Conservation (phyloP, 768 basidiomycete genomes). For the Macrolepiota fuliginosa region DNA sequence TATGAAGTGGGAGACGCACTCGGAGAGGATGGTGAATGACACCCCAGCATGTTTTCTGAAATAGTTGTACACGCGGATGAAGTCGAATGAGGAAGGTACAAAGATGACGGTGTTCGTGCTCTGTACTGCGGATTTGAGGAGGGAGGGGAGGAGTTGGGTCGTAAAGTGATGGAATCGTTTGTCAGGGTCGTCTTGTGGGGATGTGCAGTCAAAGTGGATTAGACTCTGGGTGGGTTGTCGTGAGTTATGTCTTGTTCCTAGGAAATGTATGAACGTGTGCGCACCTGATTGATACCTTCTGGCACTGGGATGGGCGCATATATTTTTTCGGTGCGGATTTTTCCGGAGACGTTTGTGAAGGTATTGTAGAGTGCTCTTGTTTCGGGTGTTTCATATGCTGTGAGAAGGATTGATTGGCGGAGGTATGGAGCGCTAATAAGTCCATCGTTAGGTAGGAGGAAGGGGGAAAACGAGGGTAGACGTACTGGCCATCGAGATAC, state of each 20-base stretch:
- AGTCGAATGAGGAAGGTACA: constrained; percentile 95
- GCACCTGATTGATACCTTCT: constrained; percentile 78
- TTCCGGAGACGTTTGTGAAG: constrained; percentile 87
- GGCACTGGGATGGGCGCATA: constrained; percentile 79
- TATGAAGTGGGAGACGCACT: constrained; percentile 47
- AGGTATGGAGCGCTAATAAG: constrained; percentile 72
- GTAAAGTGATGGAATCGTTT: constrained; percentile 87
- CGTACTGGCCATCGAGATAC: constrained; percentile 92
- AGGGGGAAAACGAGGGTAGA: neutral
- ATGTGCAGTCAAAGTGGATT: constrained; percentile 67
- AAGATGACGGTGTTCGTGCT: constrained; percentile 87
- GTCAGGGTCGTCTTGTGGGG: constrained; percentile 77
- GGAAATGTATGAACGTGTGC: constrained; percentile 18
- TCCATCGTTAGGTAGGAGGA: neutral
- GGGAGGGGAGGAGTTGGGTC: constrained; percentile 78
- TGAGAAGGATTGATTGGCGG: constrained; percentile 86
- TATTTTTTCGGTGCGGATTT: constrained; percentile 63
- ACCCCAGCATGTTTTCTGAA: constrained; percentile 72
- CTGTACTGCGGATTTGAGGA: constrained; percentile 92
- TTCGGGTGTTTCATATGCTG: constrained; percentile 89
- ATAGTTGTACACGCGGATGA: constrained; percentile 86
- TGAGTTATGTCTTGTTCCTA: neutral
- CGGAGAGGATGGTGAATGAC: constrained; percentile 83
- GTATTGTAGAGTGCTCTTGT: constrained; percentile 75
- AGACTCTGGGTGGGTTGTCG: constrained; percentile 49